Evolutionary conservation across 2,329 filamentous ascomycete genomes (phyloP).

Genomic region (Sporothrix luriei): DNA sequence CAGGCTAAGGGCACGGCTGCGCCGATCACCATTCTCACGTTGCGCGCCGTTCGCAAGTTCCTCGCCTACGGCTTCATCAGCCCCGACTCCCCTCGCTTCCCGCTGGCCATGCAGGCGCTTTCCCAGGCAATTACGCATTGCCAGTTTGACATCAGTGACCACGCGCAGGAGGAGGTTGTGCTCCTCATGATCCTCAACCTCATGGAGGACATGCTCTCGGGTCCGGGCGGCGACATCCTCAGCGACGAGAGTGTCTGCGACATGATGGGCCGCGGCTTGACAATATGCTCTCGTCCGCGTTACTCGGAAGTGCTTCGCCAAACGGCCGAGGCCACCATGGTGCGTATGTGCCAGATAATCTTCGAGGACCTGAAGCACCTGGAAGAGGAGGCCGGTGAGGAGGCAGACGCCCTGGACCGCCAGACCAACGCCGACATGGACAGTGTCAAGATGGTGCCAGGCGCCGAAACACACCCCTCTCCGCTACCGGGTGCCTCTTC

Average conservation of each 20-base stretch:
- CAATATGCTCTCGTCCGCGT: constrained; percentile 92
- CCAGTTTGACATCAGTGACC: constrained; percentile 94
- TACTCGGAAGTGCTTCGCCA: constrained; percentile 87
- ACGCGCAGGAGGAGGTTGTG: constrained; percentile 92
- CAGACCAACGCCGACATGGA: constrained; percentile 70
- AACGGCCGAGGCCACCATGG: constrained; percentile 95
- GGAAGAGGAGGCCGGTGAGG: constrained; percentile 72
- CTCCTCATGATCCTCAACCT: constrained; percentile 90
- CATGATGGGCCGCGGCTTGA: constrained; percentile 98
- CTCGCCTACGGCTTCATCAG: constrained; percentile 92
- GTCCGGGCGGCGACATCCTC: constrained; percentile 87
- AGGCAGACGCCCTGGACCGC: constrained; percentile 66
- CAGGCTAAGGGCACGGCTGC: constrained; percentile 94
- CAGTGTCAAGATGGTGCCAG: constrained; percentile 80
- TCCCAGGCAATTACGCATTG: constrained; percentile 96
- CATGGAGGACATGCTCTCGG: constrained; percentile 98
- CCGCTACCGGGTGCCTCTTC: constrained; percentile 31
- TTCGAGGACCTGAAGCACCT: constrained; percentile 90
- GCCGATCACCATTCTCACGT: constrained; percentile 89
- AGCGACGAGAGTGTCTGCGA: constrained; percentile 98
- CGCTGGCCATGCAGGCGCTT: constrained; percentile 89
- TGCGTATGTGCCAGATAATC: constrained; percentile 98
- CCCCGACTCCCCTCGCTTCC: constrained; percentile 79
- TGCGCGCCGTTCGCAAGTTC: constrained; percentile 94
- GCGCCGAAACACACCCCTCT: constrained; percentile 53